A percentile compares a stretch with the other conserved stretches of the same genome.
Evolutionary conservation across 2,329 filamentous ascomycete species (phyloP).

Genomic region (Pseudogymnoascus sp.): DNA sequence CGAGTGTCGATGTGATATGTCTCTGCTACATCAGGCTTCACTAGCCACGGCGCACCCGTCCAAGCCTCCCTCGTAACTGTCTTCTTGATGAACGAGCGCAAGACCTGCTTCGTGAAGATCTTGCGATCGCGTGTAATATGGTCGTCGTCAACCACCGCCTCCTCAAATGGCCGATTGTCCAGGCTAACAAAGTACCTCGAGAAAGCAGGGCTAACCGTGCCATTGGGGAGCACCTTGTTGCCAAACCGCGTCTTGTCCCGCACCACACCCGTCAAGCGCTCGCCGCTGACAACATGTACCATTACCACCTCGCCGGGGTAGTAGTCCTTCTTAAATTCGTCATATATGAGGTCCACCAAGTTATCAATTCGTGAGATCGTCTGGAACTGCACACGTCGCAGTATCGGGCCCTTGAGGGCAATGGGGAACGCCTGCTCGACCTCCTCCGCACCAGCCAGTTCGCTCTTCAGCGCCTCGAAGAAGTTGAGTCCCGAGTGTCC

Average conservation of each 20-base stretch:
- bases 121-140: conserved; percentile 83
- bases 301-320: conserved; percentile 82
- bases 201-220: conserved; percentile 59
- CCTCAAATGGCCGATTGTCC: conserved; percentile 56
- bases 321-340: conserved; percentile 81
- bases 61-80: conserved; percentile 86
- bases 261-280: conserved; percentile 64
- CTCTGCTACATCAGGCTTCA: conserved; percentile 76
- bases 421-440: conserved; percentile 90
- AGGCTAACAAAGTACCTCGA: conserved; percentile 76
- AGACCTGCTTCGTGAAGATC: conserved; percentile 86
- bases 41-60: conserved; percentile 94
- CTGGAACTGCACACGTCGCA: conserved; percentile 87
- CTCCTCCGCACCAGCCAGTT: conserved; percentile 76
- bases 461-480: conserved; percentile 84
- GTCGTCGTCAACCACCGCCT: conserved; percentile 70
- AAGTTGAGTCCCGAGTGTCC: conserved; percentile 86
- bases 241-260: conserved; percentile 78
- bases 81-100: conserved; percentile 90
- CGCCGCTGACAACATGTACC: conserved; percentile 59
- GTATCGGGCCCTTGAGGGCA: conserved; percentile 78
- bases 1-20: conserved; percentile 81
- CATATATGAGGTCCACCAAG: conserved; percentile 57
- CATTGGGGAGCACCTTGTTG: conserved; percentile 53
- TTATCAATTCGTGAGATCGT: conserved; percentile 84